Percentiles rank a stretch among this genome's conserved stretches.
Conservation (phyloP, 139 green algal species). For the Zygnema circumcarinatum region DNA sequence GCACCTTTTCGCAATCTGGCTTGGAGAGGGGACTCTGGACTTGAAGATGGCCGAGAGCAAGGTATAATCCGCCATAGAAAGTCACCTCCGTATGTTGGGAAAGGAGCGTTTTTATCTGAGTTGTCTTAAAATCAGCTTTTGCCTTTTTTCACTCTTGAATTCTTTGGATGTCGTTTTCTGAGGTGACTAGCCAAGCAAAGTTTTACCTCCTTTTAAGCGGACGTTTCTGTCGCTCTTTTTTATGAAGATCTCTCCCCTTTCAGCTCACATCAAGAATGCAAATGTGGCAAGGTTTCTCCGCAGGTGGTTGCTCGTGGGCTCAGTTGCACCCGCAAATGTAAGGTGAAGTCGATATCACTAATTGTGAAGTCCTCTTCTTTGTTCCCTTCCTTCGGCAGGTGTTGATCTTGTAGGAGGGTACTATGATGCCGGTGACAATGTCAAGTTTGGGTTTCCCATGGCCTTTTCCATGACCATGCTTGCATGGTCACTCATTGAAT, state of each 20-base stretch:
- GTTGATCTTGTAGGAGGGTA: slow-evolving; percentile 56
- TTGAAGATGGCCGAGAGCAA: slow-evolving; percentile 17
- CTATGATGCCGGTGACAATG: slow-evolving; percentile 76
- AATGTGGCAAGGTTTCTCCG: not conserved
- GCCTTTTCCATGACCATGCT: slow-evolving; percentile 79
- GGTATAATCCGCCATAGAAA: not conserved
- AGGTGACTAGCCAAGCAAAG: too few species aligned
- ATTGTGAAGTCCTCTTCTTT: not conserved
- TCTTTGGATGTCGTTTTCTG: too few species aligned
- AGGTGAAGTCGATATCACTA: not conserved
- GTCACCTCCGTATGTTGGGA: not conserved
- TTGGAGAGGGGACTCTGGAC: slow-evolving; percentile 11
- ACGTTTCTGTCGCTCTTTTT: too few species aligned
- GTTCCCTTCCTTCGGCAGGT: not conserved
- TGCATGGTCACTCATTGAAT: slow-evolving; percentile 72
- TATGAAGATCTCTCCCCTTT: too few species aligned
- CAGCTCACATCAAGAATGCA: too few species aligned
- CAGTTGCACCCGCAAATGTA: not conserved
- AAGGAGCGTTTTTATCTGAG: not conserved
- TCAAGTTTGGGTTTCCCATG: slow-evolving; percentile 78
- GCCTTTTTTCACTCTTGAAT: too few species aligned
- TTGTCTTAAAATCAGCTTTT: not conserved
- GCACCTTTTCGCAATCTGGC: not conserved
- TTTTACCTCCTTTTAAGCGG: too few species aligned
- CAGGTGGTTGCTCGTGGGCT: not conserved